Percentiles rank a stretch among this genome's conserved stretches.
phyloP scores from a whole-genome alignment of 805 yeast genomes.

The Lipomyces starkeyi region DNA sequence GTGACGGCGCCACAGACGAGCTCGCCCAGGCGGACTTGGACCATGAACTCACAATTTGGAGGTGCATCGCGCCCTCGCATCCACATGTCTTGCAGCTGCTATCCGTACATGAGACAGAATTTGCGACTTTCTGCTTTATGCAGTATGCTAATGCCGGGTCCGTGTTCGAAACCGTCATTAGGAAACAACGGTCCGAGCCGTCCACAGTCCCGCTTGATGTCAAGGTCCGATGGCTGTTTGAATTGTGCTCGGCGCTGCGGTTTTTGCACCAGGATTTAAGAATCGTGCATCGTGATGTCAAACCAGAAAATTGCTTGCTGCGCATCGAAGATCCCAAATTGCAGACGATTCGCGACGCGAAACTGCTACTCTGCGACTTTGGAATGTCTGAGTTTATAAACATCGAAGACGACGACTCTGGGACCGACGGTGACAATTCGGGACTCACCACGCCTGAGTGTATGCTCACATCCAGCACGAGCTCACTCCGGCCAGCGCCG shows the following conservation, averaged over 20 bases:
- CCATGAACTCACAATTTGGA: constrained; percentile 81
- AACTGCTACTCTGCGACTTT: constrained; percentile 78
- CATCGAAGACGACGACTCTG: not conserved
- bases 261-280: constrained; percentile 68
- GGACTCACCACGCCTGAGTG: constrained; percentile 2
- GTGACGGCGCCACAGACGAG: constrained; percentile 38
- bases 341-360: constrained; percentile 16
- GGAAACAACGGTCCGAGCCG: constrained; percentile 18
- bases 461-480: not conserved
- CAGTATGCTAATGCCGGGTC: constrained; percentile 76
- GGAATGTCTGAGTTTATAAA: constrained; percentile 67
- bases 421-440: not conserved
- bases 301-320: constrained; percentile 78
- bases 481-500: not conserved
- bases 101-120: constrained; percentile 63
- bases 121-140: constrained; percentile 74
- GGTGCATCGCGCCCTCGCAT: constrained; percentile 58
- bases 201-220: constrained; percentile 36
- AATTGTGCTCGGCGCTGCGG: constrained; percentile 62
- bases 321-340: constrained; percentile 47
- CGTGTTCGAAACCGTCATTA: constrained; percentile 59
- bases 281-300: constrained; percentile 81
- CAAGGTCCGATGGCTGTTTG: constrained; percentile 45
- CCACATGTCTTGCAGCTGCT: constrained; percentile 67
- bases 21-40: constrained; percentile 63